Evolutionary conservation across 1,284 basidiomycete species (phyloP).

Genomic region (Austropuccinia psidii): DNA sequence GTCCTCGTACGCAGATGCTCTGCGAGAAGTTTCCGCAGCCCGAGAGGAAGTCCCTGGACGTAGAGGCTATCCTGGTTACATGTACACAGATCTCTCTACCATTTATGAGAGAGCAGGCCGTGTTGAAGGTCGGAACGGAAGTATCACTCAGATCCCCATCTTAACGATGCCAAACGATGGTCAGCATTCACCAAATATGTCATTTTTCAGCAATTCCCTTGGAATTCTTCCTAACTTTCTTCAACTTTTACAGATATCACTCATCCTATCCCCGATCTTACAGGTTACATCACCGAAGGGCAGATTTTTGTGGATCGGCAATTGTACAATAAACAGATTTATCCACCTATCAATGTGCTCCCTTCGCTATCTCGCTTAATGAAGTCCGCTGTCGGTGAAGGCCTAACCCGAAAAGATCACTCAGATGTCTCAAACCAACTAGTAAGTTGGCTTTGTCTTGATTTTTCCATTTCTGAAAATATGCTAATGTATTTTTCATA

Average conservation of each 20-base stretch:
- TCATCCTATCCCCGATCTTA: conserved; percentile 98
- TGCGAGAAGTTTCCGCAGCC: conserved; percentile 96
- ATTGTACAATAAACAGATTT: conserved; percentile 89
- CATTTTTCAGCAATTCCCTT: conserved; percentile 34
- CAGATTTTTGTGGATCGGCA: conserved; percentile 98
- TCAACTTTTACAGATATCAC: conserved; percentile 70
- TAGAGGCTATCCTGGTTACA: conserved; percentile 98
- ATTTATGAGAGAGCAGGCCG: conserved; percentile 99
- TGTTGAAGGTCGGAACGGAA: conserved; percentile 94
- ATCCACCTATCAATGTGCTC: conserved; percentile 98
- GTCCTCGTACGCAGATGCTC: conserved; percentile 94
- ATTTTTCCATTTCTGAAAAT: conserved; percentile 37
- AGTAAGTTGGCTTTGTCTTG: conserved; percentile 51
- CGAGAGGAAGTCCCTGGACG: conserved; percentile 99
- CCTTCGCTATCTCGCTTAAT: conserved; percentile 97
- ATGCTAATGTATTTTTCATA: conserved; percentile 16
- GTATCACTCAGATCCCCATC: conserved; percentile 99
- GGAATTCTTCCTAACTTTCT: background rate
- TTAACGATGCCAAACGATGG: conserved; percentile 99
- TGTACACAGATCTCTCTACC: conserved; percentile 92
- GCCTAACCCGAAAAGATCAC: conserved; percentile 95
- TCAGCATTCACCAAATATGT: conserved; percentile 48
- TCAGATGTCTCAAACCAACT: conserved; percentile 97
- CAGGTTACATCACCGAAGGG: conserved; percentile 97
- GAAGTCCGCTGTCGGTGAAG: conserved; percentile 99